These are phyloP conservation scores for Debaryomyces robertsiae DNA, from an alignment of 1,139 yeast species.

Conservation along the genomic window DNA sequence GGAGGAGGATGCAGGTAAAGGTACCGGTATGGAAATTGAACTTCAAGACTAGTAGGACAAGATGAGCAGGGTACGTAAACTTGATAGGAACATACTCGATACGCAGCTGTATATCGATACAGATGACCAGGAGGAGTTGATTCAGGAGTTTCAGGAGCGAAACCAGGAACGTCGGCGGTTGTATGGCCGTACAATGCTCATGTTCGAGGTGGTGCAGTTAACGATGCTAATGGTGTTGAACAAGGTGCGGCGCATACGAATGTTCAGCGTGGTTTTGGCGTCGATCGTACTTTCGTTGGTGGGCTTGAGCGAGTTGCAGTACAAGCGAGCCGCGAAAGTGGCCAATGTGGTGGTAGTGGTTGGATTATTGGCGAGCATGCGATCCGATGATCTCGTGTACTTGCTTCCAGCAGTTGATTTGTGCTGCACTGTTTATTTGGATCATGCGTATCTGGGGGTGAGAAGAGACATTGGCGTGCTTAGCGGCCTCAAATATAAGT, in stretches of 20 bases:
- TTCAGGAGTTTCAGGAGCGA: slow-evolving; percentile 1
- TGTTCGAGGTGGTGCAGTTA: slow-evolving; percentile 7
- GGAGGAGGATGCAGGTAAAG: no score
- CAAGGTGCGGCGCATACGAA: slow-evolving; percentile 5
- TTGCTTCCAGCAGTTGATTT: slow-evolving; percentile 22
- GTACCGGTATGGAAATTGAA: no score
- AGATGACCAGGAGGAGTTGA: slow-evolving; percentile 11
- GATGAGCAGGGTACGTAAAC: slow-evolving; percentile 8
- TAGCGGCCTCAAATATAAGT: slow-evolving; percentile 23
- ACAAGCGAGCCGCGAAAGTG: slow-evolving; percentile 10
- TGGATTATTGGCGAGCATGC: slow-evolving; percentile 1
- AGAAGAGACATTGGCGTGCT: slow-evolving; percentile 18
- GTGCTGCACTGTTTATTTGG: slow-evolving; percentile 16
- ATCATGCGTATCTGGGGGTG: slow-evolving; percentile 16
- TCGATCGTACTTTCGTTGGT: slow-evolving; percentile 10
- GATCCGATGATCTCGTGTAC: slow-evolving; percentile 4
- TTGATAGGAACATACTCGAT: slow-evolving; percentile 10
- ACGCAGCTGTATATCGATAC: slow-evolving; percentile 7
- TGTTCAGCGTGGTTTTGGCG: slow-evolving; percentile 3
- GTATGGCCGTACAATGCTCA: slow-evolving; percentile 7
- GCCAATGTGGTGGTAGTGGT: slow-evolving; percentile 6
- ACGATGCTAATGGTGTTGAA: slow-evolving; percentile 6
- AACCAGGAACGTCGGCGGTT: slow-evolving; percentile 2
- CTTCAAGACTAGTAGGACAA: no score
- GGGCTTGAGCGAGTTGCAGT: slow-evolving; percentile 1